phyloP scores from a whole-genome alignment of 371 early-diverging fungal species.

The Nematocida ausubeli region DNA sequence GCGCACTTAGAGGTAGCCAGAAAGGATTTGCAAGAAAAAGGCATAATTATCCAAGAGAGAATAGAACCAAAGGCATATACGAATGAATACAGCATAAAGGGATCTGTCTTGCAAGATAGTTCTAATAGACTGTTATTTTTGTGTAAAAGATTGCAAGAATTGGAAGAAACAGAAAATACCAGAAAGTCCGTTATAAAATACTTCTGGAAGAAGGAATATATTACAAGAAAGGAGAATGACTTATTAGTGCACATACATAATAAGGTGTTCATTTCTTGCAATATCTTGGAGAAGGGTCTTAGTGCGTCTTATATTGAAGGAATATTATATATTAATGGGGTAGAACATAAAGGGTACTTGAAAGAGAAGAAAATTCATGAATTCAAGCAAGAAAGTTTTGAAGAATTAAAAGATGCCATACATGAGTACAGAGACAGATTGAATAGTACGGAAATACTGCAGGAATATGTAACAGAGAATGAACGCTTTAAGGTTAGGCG shows the following conservation, averaged over 20 bases:
- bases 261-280: constrained; percentile 22
- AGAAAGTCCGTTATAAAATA: constrained; percentile 30
- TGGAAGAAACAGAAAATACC: constrained; percentile 39
- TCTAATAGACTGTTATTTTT: constrained; percentile 42
- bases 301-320: constrained; percentile 10
- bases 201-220: constrained; percentile 42
- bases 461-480: constrained; percentile 18
- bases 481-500: constrained; percentile 5
- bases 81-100: constrained; percentile 20
- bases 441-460: background rate
- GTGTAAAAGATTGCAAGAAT: constrained; percentile 28
- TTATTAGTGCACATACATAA: constrained; percentile 28
- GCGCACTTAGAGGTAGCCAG: constrained; percentile 47
- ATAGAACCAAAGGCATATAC: constrained; percentile 41
- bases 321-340: constrained; percentile 1
- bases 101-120: background rate
- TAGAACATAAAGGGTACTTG: constrained; percentile 37
- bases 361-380: constrained; percentile 24
- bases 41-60: constrained; percentile 45
- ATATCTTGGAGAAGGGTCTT: background rate
- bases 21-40: constrained; percentile 31
- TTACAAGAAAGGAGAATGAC: constrained; percentile 18
- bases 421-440: constrained; percentile 29
- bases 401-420: background rate
- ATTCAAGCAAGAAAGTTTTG: background rate